Base-by-base conservation (phyloP, 352 stramenopile genomes). In the Pythium rishiriense region DNA sequence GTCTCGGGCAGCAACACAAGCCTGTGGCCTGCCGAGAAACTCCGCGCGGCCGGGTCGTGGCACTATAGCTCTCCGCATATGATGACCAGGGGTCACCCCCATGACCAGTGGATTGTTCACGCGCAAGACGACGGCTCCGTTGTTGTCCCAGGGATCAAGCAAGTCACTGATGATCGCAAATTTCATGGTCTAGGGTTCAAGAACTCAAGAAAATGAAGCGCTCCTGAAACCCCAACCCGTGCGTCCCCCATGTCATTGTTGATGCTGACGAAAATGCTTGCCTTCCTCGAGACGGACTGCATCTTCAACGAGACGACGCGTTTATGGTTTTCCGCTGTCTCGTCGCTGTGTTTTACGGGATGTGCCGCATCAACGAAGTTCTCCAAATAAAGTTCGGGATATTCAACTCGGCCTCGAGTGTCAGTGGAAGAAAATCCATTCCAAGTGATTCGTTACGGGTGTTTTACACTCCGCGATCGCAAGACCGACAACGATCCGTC, bases 291-390 rank as follows among this genome's bases (percentile, higher is more conserved):
- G 0, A 39, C 0, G 2, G 31, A 21, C 12, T 22, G 15, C 6
- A 26, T 41, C 17, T 51, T 64, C 25, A 64, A 64, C 35, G 33
- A 57, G 47, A 63, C 43, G 5, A 63, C 17, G 11, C n/a, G 46
- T 8, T 21, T 63, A 6, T 63, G 56, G 56, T 28, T 64, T 9
- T 2, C 29, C 0, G 45, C 57, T 12, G 57, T 64, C 1, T 26
- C 21, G 3, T 57, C 57, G 0, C 22, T 64, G 0, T 58, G 57
- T 22, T 64, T 64, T 57, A 51, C 37, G 57, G 57, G 1, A 64
- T 64, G 57, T 64, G 57, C n/a, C 45, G 47, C 14, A 64, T 58
- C 47, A 64, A 58, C 46, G 57, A 64, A 26, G 47, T 64, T 8
- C 46, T 64, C 0, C 24, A 22, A 14, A 43, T 64, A 31, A 58